Evolutionary conservation across 2,329 filamentous ascomycete genomes (phyloP).

Genomic region (Xylaria sp.): DNA sequence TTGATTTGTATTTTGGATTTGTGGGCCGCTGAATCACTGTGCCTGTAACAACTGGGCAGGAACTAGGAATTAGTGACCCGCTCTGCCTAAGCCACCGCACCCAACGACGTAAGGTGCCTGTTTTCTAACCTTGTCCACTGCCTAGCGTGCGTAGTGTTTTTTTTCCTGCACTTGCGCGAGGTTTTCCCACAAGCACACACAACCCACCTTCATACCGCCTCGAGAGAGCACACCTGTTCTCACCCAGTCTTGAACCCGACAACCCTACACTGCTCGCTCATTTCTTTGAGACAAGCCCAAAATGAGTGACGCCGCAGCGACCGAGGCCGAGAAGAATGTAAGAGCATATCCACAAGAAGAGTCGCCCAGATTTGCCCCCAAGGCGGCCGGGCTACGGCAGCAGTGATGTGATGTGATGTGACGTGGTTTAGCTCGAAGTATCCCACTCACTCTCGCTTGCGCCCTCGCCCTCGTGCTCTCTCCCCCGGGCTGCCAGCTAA

Average conservation of each 20-base stretch:
- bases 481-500: constrained; percentile 35
- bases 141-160: constrained; percentile 4
- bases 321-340: constrained; percentile 97
- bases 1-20: not conserved
- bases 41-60: not conserved
- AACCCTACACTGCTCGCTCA: constrained; percentile 41
- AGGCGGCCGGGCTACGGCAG: constrained; percentile 24
- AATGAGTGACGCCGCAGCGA: constrained; percentile 88
- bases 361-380: constrained; percentile 6
- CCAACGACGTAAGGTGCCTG: constrained; percentile 1
- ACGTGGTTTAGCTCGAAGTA: constrained; percentile 28
- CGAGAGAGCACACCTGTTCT: constrained; percentile 35
- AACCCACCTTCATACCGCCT: constrained; percentile 39
- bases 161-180: constrained; percentile 29
- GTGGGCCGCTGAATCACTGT: constrained; percentile 11
- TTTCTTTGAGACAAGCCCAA: constrained; percentile 58
- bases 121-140: not conserved
- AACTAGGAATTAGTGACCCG: not conserved
- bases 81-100: not conserved
- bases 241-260: constrained; percentile 37
- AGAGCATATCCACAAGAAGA: constrained; percentile 48
- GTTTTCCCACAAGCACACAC: constrained; percentile 43
- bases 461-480: not conserved
- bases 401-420: constrained; percentile 21
- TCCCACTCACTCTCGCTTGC: constrained; percentile 14